These are phyloP conservation scores for Populus euphratica DNA, from an alignment of 345 rosid genomes.

Conservation along the genomic window DNA sequence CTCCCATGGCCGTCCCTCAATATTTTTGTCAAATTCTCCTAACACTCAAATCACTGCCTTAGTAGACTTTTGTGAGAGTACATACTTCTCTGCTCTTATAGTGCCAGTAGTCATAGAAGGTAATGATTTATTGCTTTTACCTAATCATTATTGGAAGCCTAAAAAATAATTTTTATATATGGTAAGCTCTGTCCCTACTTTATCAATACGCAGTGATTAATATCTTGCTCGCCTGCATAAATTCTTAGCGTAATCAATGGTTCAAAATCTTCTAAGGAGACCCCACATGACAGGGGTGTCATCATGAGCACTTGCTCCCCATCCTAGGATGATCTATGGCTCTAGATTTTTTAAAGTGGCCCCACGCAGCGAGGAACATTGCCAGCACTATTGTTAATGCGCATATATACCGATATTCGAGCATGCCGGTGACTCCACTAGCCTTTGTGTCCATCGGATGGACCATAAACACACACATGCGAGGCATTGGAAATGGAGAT, in stretches of 20 bases:
- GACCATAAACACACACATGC: not conserved
- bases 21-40: not conserved
- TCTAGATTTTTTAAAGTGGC: not conserved
- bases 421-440: no score
- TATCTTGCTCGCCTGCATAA: not conserved
- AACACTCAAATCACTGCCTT: not conserved
- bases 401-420: not conserved
- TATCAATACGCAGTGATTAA: no score
- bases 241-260: slow-evolving; percentile 1
- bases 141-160: slow-evolving; percentile 18
- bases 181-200: not conserved
- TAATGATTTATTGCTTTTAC: slow-evolving; percentile 14
- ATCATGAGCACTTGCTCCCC: no score
- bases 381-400: not conserved
- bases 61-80: not conserved
- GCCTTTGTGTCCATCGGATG: not conserved
- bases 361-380: no score
- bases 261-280: not conserved
- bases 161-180: not conserved
- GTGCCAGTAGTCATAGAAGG: slow-evolving; percentile 16
- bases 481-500: slow-evolving; percentile 24
- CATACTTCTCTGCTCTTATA: slow-evolving; percentile 10
- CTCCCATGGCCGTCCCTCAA: slow-evolving; percentile 32
- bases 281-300: not conserved
- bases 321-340: not conserved